These are phyloP conservation scores for Inosperma sp. DNA, from an alignment of 768 basidiomycete genomes.

Conservation along the genomic window DNA sequence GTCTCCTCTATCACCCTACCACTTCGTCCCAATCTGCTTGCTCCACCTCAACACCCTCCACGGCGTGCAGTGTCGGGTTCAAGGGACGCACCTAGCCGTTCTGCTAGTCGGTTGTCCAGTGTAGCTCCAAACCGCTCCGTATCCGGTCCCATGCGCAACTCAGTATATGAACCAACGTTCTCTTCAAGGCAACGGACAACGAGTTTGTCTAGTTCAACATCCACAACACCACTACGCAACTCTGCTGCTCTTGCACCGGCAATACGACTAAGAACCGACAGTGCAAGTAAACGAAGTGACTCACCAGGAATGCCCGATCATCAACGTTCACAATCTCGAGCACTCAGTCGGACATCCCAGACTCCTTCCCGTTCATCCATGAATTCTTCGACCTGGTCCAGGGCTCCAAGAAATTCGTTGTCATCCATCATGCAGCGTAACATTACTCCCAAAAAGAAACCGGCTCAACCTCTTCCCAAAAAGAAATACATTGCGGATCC, in stretches of 20 bases:
- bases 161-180: conserved; percentile 62
- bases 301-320: conserved; percentile 65
- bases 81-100: conserved; percentile 41
- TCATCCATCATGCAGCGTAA: conserved; percentile 38
- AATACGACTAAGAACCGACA: conserved; percentile 41
- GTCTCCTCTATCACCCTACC: conserved; percentile 29
- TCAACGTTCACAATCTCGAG: conserved; percentile 20
- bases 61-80: conserved; percentile 50
- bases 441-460: conserved; percentile 46
- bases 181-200: conserved; percentile 80
- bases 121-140: conserved; percentile 57
- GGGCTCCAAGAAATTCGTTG: conserved; percentile 62
- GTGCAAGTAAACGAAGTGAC: conserved; percentile 35
- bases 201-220: conserved; percentile 48
- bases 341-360: conserved; percentile 30
- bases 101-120: conserved; percentile 56
- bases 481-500: conserved; percentile 83
- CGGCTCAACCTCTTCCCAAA: conserved; percentile 34
- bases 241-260: conserved; percentile 26
- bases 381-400: conserved; percentile 60
- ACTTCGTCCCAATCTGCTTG: conserved; percentile 40
- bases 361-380: conserved; percentile 43
- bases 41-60: conserved; percentile 41
- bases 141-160: conserved; percentile 57
- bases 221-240: conserved; percentile 32